Percentiles rank a stretch among this genome's conserved stretches.
These are phyloP conservation scores for Aspergillus tubingensis DNA, from an alignment of 2,329 filamentous ascomycete species.

Conservation along the genomic window DNA sequence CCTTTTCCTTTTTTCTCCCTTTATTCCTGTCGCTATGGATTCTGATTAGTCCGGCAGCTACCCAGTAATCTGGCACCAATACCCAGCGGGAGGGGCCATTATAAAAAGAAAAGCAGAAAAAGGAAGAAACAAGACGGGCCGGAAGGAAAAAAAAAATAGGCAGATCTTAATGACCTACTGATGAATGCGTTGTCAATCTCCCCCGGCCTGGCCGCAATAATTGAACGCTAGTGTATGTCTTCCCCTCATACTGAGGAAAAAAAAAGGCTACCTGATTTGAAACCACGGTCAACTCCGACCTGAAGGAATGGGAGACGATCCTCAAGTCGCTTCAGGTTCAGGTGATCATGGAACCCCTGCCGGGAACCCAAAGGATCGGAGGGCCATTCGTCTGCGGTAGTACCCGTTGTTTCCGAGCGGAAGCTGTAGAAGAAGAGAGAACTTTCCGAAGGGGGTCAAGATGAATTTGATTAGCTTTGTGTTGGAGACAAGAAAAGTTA, in stretches of 20 bases:
- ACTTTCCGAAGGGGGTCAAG: constrained; percentile 11
- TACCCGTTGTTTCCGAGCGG: constrained; percentile 10
- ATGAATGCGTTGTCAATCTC: constrained; percentile 3
- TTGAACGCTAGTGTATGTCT: not conserved
- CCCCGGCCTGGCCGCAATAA: not conserved
- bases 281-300: not conserved
- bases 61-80: not conserved
- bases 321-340: not conserved
- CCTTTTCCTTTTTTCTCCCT: not conserved
- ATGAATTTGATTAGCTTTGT: not conserved
- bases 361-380: not conserved
- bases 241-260: not conserved
- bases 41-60: not conserved
- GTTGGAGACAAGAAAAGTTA: not conserved
- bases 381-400: constrained; percentile 1
- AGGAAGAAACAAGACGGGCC: not conserved
- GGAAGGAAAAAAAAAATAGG: not conserved
- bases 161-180: not conserved
- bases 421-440: constrained; percentile 16
- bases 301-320: not conserved
- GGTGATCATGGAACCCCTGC: constrained; percentile 3
- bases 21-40: not conserved
- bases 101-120: not conserved
- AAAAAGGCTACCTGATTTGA: not conserved
- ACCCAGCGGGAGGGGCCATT: not conserved